Base-by-base conservation (phyloP, 2,329 filamentous ascomycete species). In the Myriosclerotinia duriaeana region DNA sequence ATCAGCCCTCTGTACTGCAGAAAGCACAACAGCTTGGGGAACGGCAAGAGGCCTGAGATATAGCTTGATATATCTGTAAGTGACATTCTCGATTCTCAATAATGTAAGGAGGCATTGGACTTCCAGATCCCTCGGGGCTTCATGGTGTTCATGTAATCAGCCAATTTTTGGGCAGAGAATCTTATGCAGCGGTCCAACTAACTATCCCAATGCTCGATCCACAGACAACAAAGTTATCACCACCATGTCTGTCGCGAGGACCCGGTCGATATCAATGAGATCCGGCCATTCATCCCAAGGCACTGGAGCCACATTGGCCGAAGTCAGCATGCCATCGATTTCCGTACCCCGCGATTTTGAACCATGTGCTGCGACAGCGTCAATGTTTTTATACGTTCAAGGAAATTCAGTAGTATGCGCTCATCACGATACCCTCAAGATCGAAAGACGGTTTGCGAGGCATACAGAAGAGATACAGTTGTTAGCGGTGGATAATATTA, bases 361-460 rank as follows among this genome's bases (percentile, higher is more conserved):
- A 73, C 91, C 95, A 67, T 96, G 91, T 77, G 92, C 93, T 22
- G 93, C 95, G 40, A 98, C 95, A 5, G 92, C 91, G 2, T 92
- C 92, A 34, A 90, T 95, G 81, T 90, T 99, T 71, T 84, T 99
- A 36, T 97, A 96, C 78, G 89, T 92, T 34, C 86, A 98, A 77
- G 90, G 92, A 42, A 88, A 88, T 64, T 86, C 88, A 8, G 88
- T 99, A 67, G 84, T 97, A 34, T 95, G 93, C 77, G 88, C 94
- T 42, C 93, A 96, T 74, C 94, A 98, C 79, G 94, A 98, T 76
- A 96, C 91, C 4, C 80, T 99, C 65, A 91, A 90, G 22, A 89
- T 98, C 71, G 94, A 98, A 75, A 84, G 93, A 68, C 86, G 90
- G 22, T 98, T 98, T 76, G 87, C 90, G 38, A 85, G 88, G 67